Percentiles rank a stretch among this genome's conserved stretches.
These are phyloP conservation scores for Emericellopsis atlantica DNA, from an alignment of 2,329 filamentous ascomycete genomes.

Conservation along the genomic window DNA sequence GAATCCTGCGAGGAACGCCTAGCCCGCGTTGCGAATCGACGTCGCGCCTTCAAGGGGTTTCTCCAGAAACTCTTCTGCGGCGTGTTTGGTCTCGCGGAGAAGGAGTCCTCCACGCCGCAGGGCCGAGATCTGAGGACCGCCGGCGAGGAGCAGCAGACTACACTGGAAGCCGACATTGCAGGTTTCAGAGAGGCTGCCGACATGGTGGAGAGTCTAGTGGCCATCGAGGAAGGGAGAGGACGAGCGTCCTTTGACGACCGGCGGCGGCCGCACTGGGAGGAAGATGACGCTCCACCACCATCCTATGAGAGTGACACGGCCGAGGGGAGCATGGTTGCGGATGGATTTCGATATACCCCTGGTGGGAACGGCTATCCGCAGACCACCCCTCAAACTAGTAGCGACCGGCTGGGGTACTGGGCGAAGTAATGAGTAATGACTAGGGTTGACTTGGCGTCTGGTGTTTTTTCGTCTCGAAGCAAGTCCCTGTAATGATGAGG, in stretches of 20 bases:
- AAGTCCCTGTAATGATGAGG: too few relatives aligned
- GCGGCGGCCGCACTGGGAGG: slow-evolving; percentile 6
- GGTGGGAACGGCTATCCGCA: slow-evolving; percentile 14
- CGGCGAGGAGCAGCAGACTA: slow-evolving; percentile 12
- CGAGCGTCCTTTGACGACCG: slow-evolving; percentile 6
- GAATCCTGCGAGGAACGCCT: slow-evolving; percentile 13
- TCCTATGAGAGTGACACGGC: slow-evolving; percentile 23
- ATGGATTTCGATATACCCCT: slow-evolving; percentile 17
- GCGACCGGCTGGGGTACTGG: slow-evolving; percentile 6
- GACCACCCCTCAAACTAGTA: slow-evolving; percentile 8
- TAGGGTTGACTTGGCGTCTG: slow-evolving; percentile 1
- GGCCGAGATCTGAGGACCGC: slow-evolving; percentile 1
- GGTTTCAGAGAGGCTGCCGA: slow-evolving; percentile 31
- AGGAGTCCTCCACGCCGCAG: slow-evolving; percentile 9
- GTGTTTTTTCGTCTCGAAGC: slow-evolving; percentile 1
- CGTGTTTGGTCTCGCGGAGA: slow-evolving; percentile 14
- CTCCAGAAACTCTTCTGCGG: slow-evolving; percentile 17
- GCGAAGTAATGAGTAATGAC: neutral
- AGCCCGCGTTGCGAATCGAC: slow-evolving; percentile 10
- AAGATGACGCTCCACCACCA: slow-evolving; percentile 23
- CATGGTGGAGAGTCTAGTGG: slow-evolving; percentile 31
- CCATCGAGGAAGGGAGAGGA: slow-evolving; percentile 24
- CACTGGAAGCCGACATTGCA: slow-evolving; percentile 36
- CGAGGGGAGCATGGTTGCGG: slow-evolving; percentile 23
- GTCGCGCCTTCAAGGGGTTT: slow-evolving; percentile 10